Percentiles rank a stretch among this genome's conserved stretches.
phyloP scores from a whole-genome alignment of 129 eudicot genomes.

The Chrysanthemum lavandulifolium region DNA sequence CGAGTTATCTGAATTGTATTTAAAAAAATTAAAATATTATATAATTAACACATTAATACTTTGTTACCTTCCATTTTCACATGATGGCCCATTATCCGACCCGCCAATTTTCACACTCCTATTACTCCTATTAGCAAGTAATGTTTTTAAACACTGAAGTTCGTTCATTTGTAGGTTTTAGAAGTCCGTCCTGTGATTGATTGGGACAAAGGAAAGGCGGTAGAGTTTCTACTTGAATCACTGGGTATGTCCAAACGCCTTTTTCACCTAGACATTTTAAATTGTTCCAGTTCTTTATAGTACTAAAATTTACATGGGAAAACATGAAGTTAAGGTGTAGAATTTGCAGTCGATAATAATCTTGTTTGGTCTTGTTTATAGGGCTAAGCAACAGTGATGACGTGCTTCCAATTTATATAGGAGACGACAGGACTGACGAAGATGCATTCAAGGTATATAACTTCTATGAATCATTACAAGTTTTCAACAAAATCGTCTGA shows the following conservation, averaged over 20 bases:
- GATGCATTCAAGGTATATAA: conserved; percentile 80
- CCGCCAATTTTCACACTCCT: not conserved
- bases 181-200: conserved; percentile 85
- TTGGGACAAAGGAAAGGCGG: conserved; percentile 95
- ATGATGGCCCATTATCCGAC: not conserved
- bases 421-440: conserved; percentile 89
- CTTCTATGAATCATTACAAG: not conserved
- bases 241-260: conserved; percentile 42
- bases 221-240: conserved; percentile 75
- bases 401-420: conserved; percentile 80
- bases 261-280: not conserved
- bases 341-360: not conserved
- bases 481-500: not conserved
- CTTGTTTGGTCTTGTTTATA: conserved; percentile 16
- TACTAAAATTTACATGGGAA: not conserved
- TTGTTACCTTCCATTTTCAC: too few species aligned
- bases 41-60: too few species aligned
- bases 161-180: conserved; percentile 58
- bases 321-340: not conserved
- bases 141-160: not conserved
- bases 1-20: too few species aligned
- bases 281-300: not conserved
- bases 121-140: not conserved
- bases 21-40: too few species aligned
- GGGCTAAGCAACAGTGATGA: conserved; percentile 49